Evolutionary conservation across 768 basidiomycete genomes (phyloP).

Genomic region (Rhodotorula graminis): DNA sequence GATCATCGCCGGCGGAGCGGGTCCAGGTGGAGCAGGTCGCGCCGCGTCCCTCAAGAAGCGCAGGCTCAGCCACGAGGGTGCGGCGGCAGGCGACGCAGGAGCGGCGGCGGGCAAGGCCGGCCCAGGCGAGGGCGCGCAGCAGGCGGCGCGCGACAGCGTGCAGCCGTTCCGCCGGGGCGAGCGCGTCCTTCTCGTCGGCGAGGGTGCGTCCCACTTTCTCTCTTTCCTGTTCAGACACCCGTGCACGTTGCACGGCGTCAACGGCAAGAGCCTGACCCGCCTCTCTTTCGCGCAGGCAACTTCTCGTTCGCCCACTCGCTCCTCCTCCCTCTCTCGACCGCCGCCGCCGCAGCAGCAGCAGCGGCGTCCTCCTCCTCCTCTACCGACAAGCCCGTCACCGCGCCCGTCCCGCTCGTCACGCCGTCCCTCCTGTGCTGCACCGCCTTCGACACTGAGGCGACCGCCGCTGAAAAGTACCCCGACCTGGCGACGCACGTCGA

Average conservation of each 20-base stretch:
- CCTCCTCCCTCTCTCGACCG: constrained; percentile 45
- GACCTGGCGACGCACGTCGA: constrained; percentile 59
- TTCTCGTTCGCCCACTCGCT: constrained; percentile 85
- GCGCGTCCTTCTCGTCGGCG: constrained; percentile 64
- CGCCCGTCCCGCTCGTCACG: constrained; percentile 45
- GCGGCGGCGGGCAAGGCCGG: background rate
- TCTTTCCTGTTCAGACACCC: too few species aligned
- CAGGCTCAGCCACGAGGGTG: background rate
- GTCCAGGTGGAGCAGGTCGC: background rate
- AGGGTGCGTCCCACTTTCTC: constrained; percentile 55
- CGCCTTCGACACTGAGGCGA: constrained; percentile 71
- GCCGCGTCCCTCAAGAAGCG: constrained; percentile 8
- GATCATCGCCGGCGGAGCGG: constrained; percentile 1
- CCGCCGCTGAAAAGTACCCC: constrained; percentile 77
- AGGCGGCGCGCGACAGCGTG: background rate
- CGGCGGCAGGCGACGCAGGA: background rate
- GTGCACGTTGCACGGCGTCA: too few species aligned
- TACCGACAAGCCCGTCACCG: constrained; percentile 53
- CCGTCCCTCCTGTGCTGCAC: constrained; percentile 65
- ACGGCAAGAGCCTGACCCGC: too few species aligned
- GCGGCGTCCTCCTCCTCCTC: constrained; percentile 47
- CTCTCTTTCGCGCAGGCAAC: constrained; percentile 51
- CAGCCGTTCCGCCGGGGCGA: constrained; percentile 42
- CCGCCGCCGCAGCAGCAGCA: background rate
- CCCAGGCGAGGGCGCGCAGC: background rate